phyloP scores from a whole-genome alignment of 805 yeast genomes.

The Wilhelminamyces savonicus region DNA sequence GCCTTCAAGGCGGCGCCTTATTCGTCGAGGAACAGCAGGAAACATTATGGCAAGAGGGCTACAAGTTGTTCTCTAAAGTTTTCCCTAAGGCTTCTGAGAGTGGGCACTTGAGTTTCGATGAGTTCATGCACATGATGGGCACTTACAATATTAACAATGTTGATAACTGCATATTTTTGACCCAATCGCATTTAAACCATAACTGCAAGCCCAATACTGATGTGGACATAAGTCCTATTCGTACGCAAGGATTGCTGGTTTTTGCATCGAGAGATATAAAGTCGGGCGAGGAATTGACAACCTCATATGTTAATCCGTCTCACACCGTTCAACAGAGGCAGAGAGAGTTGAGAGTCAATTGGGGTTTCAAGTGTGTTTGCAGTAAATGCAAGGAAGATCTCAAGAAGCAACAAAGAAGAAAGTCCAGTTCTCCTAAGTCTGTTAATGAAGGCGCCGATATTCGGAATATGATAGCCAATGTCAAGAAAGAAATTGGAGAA shows the following conservation, averaged over 20 bases:
- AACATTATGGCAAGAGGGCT: slow-evolving; percentile 55
- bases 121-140: slow-evolving; percentile 59
- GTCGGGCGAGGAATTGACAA: slow-evolving; percentile 61
- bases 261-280: slow-evolving; percentile 50
- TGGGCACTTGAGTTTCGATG: slow-evolving; percentile 36
- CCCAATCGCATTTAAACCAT: slow-evolving; percentile 71
- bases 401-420: slow-evolving; percentile 37
- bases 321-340: slow-evolving; percentile 59
- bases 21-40: slow-evolving; percentile 53
- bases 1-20: slow-evolving; percentile 45
- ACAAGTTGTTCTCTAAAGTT: slow-evolving; percentile 40
- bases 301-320: slow-evolving; percentile 64
- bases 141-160: slow-evolving; percentile 70
- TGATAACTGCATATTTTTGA: slow-evolving; percentile 53
- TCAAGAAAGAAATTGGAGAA: slow-evolving; percentile 34
- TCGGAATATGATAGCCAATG: slow-evolving; percentile 39
- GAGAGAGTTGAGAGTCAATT: slow-evolving; percentile 59
- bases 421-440: slow-evolving; percentile 28
- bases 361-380: slow-evolving; percentile 77
- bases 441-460: slow-evolving; percentile 29
- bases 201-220: slow-evolving; percentile 67
- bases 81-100: slow-evolving; percentile 34
- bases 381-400: slow-evolving; percentile 56
- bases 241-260: slow-evolving; percentile 49
- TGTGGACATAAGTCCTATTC: slow-evolving; percentile 37